Percentiles rank a stretch among this genome's conserved stretches.
These are phyloP conservation scores for Aspergillus quadricinctus DNA, from an alignment of 2,329 filamentous ascomycete species.

Conservation along the genomic window DNA sequence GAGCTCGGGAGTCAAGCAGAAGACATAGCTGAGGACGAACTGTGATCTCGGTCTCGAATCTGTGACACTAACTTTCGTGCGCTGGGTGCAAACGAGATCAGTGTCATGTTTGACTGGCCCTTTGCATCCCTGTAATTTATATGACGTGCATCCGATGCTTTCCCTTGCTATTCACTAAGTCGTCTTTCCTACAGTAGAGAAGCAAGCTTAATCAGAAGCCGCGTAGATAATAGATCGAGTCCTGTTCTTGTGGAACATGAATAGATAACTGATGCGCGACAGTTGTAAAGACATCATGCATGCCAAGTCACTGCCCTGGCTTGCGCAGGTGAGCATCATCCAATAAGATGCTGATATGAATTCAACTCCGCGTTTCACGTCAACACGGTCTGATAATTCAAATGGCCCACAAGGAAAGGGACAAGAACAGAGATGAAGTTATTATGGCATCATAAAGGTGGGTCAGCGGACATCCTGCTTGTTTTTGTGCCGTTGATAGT, in stretches of 20 bases:
- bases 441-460: background rate
- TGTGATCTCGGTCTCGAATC: constrained; percentile 5
- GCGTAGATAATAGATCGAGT: background rate
- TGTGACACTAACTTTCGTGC: background rate
- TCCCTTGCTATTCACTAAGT: background rate
- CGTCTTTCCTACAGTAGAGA: background rate
- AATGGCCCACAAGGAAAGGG: background rate
- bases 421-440: background rate
- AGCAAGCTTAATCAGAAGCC: background rate
- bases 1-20: constrained; percentile 44
- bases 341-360: background rate
- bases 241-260: background rate
- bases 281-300: background rate
- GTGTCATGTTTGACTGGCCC: background rate
- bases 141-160: background rate
- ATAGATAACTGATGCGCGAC: background rate
- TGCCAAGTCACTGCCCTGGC: background rate
- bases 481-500: background rate
- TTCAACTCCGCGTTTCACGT: background rate
- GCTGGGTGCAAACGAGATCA: background rate
- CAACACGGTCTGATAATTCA: background rate
- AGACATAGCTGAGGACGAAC: constrained; percentile 32
- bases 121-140: background rate
- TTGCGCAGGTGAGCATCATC: background rate
- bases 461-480: background rate